These are phyloP conservation scores for Acacia melanoxylon DNA, from an alignment of 306 rosid genomes.

Conservation along the genomic window DNA sequence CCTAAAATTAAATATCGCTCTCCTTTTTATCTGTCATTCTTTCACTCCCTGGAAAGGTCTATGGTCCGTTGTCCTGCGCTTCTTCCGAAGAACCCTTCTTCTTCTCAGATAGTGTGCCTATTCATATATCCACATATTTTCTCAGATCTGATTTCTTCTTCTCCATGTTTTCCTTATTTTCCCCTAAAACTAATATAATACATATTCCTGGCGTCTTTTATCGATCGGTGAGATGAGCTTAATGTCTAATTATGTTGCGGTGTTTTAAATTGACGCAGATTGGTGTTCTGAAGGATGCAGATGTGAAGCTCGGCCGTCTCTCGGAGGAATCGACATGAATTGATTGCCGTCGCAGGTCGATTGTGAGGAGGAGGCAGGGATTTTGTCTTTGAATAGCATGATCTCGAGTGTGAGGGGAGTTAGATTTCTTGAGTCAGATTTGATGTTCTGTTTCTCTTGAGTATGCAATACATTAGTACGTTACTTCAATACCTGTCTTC, in stretches of 20 bases:
- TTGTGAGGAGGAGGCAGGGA: constrained; percentile 70
- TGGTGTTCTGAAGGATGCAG: constrained; percentile 50
- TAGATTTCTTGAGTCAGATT: too few species aligned
- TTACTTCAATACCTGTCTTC: too few species aligned
- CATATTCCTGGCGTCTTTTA: background rate
- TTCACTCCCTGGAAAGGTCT: constrained; percentile 24
- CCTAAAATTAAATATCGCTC: too few species aligned
- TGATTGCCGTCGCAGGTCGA: constrained; percentile 57
- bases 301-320: constrained; percentile 44
- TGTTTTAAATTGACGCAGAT: too few species aligned
- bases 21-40: too few species aligned
- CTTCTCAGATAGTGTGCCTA: constrained; percentile 35
- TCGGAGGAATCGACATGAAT: constrained; percentile 90
- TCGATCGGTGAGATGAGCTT: too few species aligned
- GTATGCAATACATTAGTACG: too few species aligned
- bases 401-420: constrained; percentile 90
- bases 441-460: constrained; percentile 40
- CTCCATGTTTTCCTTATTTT: background rate
- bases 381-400: constrained; percentile 90
- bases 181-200: constrained; percentile 13
- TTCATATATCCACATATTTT: background rate
- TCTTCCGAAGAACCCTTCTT: too few species aligned
- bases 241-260: background rate
- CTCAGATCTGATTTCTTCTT: constrained; percentile 42
- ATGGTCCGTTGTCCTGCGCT: too few species aligned